Evolutionary conservation across 1,284 basidiomycete genomes (phyloP).

Genomic region (Testicularia cyperi): DNA sequence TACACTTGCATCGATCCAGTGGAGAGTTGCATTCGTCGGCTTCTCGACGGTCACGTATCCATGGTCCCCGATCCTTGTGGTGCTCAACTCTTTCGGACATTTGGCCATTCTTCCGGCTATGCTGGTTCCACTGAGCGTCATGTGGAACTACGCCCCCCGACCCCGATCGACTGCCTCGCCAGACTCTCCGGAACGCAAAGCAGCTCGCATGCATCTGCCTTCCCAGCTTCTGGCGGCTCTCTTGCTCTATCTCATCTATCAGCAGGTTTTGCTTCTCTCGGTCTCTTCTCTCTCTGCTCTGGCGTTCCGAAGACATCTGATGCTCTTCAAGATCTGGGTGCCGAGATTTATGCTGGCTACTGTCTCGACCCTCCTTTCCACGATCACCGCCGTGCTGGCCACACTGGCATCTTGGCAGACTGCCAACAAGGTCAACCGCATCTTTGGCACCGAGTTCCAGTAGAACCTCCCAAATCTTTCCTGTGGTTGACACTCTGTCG

Average conservation of each 20-base stretch:
- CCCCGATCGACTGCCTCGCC: conserved; percentile 10
- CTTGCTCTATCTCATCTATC: conserved; percentile 73
- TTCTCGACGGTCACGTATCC: conserved; percentile 71
- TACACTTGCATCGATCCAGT: conserved; percentile 85
- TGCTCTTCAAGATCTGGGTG: conserved; percentile 99
- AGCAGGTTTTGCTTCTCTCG: conserved; percentile 63
- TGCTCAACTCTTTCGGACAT: conserved; percentile 78
- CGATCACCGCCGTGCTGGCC: conserved; percentile 61
- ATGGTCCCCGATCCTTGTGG: conserved; percentile 75
- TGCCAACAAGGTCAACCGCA: conserved; percentile 29
- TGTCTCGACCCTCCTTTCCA: conserved; percentile 62
- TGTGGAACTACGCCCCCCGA: conserved; percentile 82
- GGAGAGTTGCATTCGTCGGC: conserved; percentile 82
- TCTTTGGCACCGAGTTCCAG: conserved; percentile 37
- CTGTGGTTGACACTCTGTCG: too few relatives aligned
- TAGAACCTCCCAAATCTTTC: conserved; percentile 6
- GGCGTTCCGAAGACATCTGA: conserved; percentile 79
- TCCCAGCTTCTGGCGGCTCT: conserved; percentile 63
- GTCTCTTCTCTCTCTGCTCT: conserved; percentile 70
- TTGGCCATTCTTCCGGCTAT: conserved; percentile 69
- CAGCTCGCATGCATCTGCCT: conserved; percentile 6
- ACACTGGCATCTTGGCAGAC: conserved; percentile 28
- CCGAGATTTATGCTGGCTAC: conserved; percentile 85
- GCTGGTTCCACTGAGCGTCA: conserved; percentile 71
- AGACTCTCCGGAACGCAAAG: neutral